phyloP scores from a whole-genome alignment of 768 basidiomycete species.

The Serendipita sp. region DNA sequence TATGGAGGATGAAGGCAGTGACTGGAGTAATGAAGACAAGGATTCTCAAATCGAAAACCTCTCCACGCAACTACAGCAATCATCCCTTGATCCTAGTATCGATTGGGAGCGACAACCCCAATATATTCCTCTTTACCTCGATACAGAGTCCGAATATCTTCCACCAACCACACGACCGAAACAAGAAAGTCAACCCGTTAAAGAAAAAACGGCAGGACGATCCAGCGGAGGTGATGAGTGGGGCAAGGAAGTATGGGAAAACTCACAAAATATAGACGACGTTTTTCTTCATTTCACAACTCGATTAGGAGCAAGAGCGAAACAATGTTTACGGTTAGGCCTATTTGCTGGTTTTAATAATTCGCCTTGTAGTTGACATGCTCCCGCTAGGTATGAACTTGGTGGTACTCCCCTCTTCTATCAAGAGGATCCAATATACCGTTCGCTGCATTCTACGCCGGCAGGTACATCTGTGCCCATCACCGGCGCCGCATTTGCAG shows the following conservation, averaged over 20 bases:
- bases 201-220: constrained; percentile 29
- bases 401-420: constrained; percentile 73
- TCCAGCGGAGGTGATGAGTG: constrained; percentile 26
- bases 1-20: not conserved
- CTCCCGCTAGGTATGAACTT: constrained; percentile 61
- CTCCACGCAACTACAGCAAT: not conserved
- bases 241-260: constrained; percentile 66
- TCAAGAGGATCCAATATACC: constrained; percentile 56
- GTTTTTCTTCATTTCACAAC: constrained; percentile 75
- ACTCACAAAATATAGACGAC: constrained; percentile 61
- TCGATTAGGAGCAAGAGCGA: constrained; percentile 50
- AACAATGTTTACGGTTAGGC: constrained; percentile 74
- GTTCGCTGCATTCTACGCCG: constrained; percentile 29
- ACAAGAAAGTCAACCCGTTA: constrained; percentile 18
- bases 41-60: not conserved
- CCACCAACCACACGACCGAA: constrained; percentile 31
- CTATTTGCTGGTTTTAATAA: no score
- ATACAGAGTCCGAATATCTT: constrained; percentile 57
- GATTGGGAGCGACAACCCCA: not conserved
- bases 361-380: not conserved
- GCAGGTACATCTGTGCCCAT: constrained; percentile 31
- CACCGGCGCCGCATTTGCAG: constrained; percentile 42
- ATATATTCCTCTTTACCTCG: constrained; percentile 46
- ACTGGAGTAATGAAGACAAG: not conserved
- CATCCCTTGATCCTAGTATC: not conserved